These are phyloP conservation scores for Kodamaea sp. DNA, from an alignment of 1,139 yeast species.

Conservation along the genomic window DNA sequence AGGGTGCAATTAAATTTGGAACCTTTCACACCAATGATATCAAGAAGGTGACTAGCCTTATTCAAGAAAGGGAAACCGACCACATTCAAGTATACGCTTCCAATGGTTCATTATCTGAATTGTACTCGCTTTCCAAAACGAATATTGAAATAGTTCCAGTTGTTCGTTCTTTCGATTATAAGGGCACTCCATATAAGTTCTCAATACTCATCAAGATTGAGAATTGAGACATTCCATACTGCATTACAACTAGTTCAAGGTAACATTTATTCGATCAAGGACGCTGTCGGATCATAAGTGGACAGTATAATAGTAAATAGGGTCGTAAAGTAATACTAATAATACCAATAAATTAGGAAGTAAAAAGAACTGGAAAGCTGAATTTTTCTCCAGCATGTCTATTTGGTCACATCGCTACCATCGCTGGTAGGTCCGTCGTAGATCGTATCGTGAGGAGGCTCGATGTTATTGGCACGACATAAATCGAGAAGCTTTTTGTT, in stretches of 20 bases:
- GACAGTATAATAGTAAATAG: too few relatives aligned
- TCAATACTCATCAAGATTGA: too few relatives aligned
- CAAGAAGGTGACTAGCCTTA: slow-evolving; percentile 9
- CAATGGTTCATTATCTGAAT: slow-evolving; percentile 1
- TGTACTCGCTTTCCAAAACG: background rate
- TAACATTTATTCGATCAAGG: too few relatives aligned
- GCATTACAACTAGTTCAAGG: too few relatives aligned
- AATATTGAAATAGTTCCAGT: slow-evolving; percentile 30
- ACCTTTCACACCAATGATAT: slow-evolving; percentile 21
- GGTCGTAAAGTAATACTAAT: background rate
- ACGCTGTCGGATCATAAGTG: too few relatives aligned
- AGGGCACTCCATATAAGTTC: slow-evolving; percentile 22
- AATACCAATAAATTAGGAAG: too few relatives aligned
- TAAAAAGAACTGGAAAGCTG: too few relatives aligned
- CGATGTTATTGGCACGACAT: slow-evolving; percentile 39
- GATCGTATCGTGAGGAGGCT: slow-evolving; percentile 37
- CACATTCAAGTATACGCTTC: slow-evolving; percentile 16
- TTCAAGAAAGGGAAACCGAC: background rate
- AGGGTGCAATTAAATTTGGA: slow-evolving; percentile 3
- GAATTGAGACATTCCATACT: too few relatives aligned
- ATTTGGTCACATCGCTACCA: slow-evolving; percentile 21
- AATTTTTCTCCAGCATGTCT: background rate
- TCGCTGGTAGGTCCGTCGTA: slow-evolving; percentile 40
- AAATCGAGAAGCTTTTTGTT: slow-evolving; percentile 36
- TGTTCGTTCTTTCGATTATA: slow-evolving; percentile 19